Conservation (phyloP, 352 stramenopile genomes). For the Pythium volutum region DNA sequence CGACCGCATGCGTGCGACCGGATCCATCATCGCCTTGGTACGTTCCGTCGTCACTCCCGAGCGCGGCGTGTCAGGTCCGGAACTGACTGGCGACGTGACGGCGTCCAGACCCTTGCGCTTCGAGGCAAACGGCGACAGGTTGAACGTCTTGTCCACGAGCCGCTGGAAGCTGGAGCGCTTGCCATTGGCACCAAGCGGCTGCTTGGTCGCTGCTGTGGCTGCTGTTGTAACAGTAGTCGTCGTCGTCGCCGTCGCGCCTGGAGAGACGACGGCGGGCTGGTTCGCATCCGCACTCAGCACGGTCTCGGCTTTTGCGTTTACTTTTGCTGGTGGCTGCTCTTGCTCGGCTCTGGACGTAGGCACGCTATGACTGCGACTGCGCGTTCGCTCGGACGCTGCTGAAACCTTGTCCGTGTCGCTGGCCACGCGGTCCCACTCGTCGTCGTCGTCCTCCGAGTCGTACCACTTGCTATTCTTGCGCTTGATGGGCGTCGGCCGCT, state of each 20-base stretch:
- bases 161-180: slow-evolving; percentile 62
- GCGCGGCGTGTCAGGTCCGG: slow-evolving; percentile 11
- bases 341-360: no score
- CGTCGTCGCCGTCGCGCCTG: no score
- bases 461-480: slow-evolving; percentile 29
- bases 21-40: not conserved
- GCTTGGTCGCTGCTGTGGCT: not conserved
- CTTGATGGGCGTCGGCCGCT: slow-evolving; percentile 11
- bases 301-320: no score
- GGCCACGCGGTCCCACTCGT: slow-evolving; percentile 13
- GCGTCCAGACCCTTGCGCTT: slow-evolving; percentile 30
- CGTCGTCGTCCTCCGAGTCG: slow-evolving; percentile 25
- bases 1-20: slow-evolving; percentile 13
- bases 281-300: no score
- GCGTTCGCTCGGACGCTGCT: not conserved
- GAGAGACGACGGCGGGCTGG: no score
- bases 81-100: slow-evolving; percentile 15
- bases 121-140: slow-evolving; percentile 55
- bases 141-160: slow-evolving; percentile 60
- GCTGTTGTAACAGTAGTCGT: no score
- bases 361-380: slow-evolving; percentile 2
- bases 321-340: no score
- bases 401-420: slow-evolving; percentile 13
- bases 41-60: not conserved
- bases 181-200: slow-evolving; percentile 12